Evolutionary conservation across 1,139 yeast genomes (phyloP), one percentile per base, ranked within the genome.

Genomic region (Ashbya aceris): DNA sequence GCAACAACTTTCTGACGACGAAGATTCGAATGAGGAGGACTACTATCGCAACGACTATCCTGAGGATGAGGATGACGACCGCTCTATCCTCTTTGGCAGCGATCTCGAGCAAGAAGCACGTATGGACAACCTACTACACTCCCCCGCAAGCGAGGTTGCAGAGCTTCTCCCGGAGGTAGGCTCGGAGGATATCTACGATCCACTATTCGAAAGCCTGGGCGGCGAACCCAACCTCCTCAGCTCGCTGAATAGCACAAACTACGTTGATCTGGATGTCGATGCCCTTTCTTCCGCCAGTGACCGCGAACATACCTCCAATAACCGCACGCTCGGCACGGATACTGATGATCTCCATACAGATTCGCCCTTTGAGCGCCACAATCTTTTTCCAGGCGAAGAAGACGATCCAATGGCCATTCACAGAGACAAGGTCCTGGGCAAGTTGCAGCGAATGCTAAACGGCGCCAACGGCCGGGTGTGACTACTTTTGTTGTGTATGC

Each of bases 31-130:
- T 53, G 96, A 95, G 10, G 97, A 91, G 62, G 87, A 84, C 47
- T 89, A 79, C 55, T 91, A 91, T 60, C 78, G 79, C 54, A 91
- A 91, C 62, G 97, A 91, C 56, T 91, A 91, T 56, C 98, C 98
- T 0, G 95, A 86, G 42, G 95, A 86, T 55, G 96, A 85, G 53
- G 91, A 83, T 54, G 84, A 76, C 42, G 67, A 62, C 40, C 53
- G 66, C 39, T 61, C 65, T 1, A 52, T 64, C n/a, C 42, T 61
- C 7, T 60, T 62, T 42, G 68, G 66, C 1, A 58, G 62, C 36
- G 70, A 67, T 23, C 34, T 42, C 2, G 43, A 44, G 8, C 44
- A 26, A 10, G 44, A 38, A 10, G 11, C 37, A 3, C 31, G 6
- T 12, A 11, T 12, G 13, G 11, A 3, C 5, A 29, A 12, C 6